phyloP scores from a whole-genome alignment of 2,329 filamentous ascomycete genomes.

The Claviceps monticola region DNA sequence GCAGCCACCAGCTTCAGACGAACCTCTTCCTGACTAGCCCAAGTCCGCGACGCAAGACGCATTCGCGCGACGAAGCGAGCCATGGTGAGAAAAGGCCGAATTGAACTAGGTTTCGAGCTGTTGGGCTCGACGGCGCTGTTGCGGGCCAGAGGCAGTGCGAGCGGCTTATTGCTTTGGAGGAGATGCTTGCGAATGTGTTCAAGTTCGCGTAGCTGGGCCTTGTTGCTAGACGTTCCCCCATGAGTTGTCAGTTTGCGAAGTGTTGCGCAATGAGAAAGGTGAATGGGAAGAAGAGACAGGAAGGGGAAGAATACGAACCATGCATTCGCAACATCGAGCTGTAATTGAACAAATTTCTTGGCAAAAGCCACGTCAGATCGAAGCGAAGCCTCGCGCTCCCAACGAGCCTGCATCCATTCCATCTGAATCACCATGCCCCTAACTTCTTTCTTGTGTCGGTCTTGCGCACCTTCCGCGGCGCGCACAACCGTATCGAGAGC shows the following conservation, averaged over 20 bases:
- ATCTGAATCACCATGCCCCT: slow-evolving; percentile 80
- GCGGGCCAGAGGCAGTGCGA: slow-evolving; percentile 16
- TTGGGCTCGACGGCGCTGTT: slow-evolving; percentile 2
- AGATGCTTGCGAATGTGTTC: slow-evolving; percentile 53
- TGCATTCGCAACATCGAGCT: slow-evolving; percentile 71
- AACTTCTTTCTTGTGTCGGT: slow-evolving; percentile 60
- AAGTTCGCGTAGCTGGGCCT: slow-evolving; percentile 76
- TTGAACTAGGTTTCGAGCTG: slow-evolving; percentile 15
- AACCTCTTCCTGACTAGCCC: slow-evolving; percentile 38
- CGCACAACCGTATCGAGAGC: slow-evolving; percentile 46
- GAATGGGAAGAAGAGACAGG: not conserved
- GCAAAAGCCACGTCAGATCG: slow-evolving; percentile 70
- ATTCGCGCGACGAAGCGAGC: slow-evolving; percentile 40
- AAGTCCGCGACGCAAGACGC: slow-evolving; percentile 32
- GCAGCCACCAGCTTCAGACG: slow-evolving; percentile 34
- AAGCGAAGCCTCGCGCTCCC: slow-evolving; percentile 67
- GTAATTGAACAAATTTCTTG: slow-evolving; percentile 69
- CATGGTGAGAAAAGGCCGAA: slow-evolving; percentile 31
- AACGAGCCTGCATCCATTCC: slow-evolving; percentile 73
- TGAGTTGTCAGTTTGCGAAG: not conserved
- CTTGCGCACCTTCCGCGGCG: slow-evolving; percentile 47
- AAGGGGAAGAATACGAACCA: slow-evolving; percentile 51
- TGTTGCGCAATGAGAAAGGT: not conserved
- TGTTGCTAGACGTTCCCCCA: slow-evolving; percentile 50
- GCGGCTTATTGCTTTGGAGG: slow-evolving; percentile 24